Base-by-base conservation (phyloP, 208 protist species). In the Crithidia sp. region DNA sequence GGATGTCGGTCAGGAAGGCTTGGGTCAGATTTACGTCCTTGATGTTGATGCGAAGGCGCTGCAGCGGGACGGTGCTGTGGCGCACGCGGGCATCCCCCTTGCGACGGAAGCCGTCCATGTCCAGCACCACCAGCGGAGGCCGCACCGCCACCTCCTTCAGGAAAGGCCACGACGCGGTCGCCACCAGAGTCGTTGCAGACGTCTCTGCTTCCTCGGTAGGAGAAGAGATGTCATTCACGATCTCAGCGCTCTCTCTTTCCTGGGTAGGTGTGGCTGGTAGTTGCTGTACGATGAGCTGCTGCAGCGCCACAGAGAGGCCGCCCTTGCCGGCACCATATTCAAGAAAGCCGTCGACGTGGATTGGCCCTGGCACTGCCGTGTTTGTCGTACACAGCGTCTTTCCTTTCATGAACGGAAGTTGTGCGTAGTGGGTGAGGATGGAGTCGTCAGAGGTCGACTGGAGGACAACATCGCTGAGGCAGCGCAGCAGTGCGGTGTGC, bases 321-420 rank as follows among this genome's bases (percentile, higher is more conserved):
- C 85, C 90, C 62, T 95, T 95, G 41, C 90, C 90, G 13, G 90
- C 90, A 17, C 90, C 90, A 16, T 92, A 78, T 73, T 95, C 90
- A 17, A 95, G 9, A 59, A 92, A 90, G 7, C 83, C 89, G 39
- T 75, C 62, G 7, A 90, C 44, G 40, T 63, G 41, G 40, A 75
- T 52, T 17, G 66, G 53, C 17, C 39, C 5, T 14, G 58, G 0
- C 10, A 19, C 28, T 28, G 28, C 28, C 28, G 28, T 28, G 28
- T 28, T 28, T 28, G 28, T 28, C 36, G 17, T 12, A 14, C 2
- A 2, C 12, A 16, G 36, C 16, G 19, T 3, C 2, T 14, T 14
- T 10, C 9, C 16, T 61, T 3, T 2, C 8, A 2, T 7, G 8
- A 10, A 14, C 41, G 2, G 19, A 6, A 60, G 67, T 3, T 43